These are phyloP conservation scores for Arabidopsis lyrata DNA, from an alignment of 441 rosid genomes.

Conservation along the genomic window DNA sequence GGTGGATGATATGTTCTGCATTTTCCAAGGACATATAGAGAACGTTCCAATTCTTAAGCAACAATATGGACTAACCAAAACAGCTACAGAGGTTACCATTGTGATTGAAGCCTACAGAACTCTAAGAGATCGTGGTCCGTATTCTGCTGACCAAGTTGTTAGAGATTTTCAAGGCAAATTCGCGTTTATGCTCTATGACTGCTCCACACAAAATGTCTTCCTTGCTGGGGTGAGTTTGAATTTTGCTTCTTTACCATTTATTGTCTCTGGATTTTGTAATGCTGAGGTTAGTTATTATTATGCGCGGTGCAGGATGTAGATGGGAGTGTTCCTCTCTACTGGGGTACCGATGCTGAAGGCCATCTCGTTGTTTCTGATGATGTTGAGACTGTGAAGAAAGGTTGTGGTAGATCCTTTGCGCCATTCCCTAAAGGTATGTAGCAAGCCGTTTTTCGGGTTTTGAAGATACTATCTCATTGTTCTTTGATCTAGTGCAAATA, in stretches of 20 bases:
- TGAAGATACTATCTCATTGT: not conserved
- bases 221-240: slow-evolving; percentile 72
- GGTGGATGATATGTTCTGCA: slow-evolving; percentile 93
- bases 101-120: slow-evolving; percentile 94
- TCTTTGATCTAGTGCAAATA: slow-evolving; percentile 13
- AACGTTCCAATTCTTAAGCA: slow-evolving; percentile 87
- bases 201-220: slow-evolving; percentile 66
- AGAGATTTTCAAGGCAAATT: slow-evolving; percentile 85
- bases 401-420: slow-evolving; percentile 94
- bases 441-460: not conserved
- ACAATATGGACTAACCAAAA: slow-evolving; percentile 88
- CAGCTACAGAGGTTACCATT: slow-evolving; percentile 88
- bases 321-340: slow-evolving; percentile 88
- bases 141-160: slow-evolving; percentile 93
- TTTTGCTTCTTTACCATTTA: not conserved
- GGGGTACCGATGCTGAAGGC: slow-evolving; percentile 94
- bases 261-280: not conserved
- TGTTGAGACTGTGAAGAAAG: slow-evolving; percentile 68
- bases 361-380: slow-evolving; percentile 86
- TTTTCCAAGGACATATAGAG: slow-evolving; percentile 95
- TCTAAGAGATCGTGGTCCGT: slow-evolving; percentile 96
- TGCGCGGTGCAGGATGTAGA: slow-evolving; percentile 69
- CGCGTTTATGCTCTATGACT: slow-evolving; percentile 78
- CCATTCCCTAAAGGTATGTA: slow-evolving; percentile 96
- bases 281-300: not conserved